A percentile compares a stretch with the other conserved stretches of the same genome.
Evolutionary conservation across 495 filamentous ascomycete species (phyloP).

Genomic region (Daldinia concentrica): DNA sequence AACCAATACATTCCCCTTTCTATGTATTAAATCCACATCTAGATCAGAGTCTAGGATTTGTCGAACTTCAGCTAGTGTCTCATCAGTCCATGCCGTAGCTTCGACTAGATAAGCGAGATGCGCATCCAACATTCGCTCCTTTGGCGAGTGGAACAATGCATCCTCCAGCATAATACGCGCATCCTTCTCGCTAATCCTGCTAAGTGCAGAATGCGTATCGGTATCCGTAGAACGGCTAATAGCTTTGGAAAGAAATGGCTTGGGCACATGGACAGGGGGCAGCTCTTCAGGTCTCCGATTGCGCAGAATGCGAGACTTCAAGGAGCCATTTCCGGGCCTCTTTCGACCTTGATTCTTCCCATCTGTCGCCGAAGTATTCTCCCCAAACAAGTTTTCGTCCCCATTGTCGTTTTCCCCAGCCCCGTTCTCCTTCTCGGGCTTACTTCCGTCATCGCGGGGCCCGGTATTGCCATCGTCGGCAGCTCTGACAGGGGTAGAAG

Average conservation of each 20-base stretch:
- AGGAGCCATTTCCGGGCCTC: slow-evolving; percentile 47
- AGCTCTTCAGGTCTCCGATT: slow-evolving; percentile 53
- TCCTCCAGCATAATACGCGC: slow-evolving; percentile 20
- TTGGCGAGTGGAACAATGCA: not conserved
- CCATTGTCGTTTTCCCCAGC: slow-evolving; percentile 16
- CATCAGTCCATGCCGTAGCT: slow-evolving; percentile 22
- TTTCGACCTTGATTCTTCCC: slow-evolving; percentile 37
- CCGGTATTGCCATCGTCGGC: slow-evolving; percentile 39
- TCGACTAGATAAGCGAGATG: slow-evolving; percentile 19
- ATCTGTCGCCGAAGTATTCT: slow-evolving; percentile 21
- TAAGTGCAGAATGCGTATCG: not conserved
- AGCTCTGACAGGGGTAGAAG: slow-evolving; percentile 39
- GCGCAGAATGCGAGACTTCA: slow-evolving; percentile 50
- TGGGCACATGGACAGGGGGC: slow-evolving; percentile 55
- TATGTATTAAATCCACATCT: slow-evolving; percentile 2
- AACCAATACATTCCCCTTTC: slow-evolving; percentile 25
- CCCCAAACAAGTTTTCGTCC: slow-evolving; percentile 36
- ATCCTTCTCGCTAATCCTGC: not conserved
- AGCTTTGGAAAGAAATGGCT: slow-evolving; percentile 53
- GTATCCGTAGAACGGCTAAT: slow-evolving; percentile 38
- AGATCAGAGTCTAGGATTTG: slow-evolving; percentile 1
- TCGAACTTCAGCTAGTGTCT: slow-evolving; percentile 9
- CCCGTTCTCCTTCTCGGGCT: slow-evolving; percentile 37
- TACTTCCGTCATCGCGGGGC: slow-evolving; percentile 37
- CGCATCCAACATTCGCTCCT: not conserved